Conservation (phyloP, 441 rosid species). For the Mallotus japonicus region DNA sequence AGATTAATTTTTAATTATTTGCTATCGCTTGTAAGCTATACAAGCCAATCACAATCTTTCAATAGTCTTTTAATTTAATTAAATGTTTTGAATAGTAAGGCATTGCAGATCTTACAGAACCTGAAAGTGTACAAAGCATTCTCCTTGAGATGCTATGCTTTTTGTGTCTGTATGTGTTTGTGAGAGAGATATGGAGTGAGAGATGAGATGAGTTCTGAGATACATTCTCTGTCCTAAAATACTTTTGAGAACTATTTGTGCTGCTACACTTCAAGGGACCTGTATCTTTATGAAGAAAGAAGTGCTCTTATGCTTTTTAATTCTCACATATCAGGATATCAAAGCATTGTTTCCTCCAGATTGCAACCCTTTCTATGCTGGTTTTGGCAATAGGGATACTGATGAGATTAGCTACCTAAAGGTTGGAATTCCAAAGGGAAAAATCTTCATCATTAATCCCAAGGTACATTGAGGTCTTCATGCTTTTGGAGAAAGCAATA, state of each 20-base stretch:
- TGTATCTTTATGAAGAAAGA: constrained; percentile 3
- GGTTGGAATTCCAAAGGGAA: constrained; percentile 96
- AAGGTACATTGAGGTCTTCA: constrained; percentile 51
- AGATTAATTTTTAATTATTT: too few species aligned
- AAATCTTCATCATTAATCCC: constrained; percentile 92
- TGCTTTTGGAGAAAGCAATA: constrained; percentile 8
- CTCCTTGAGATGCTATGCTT: background rate
- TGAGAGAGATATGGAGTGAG: background rate
- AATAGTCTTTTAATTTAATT: background rate
- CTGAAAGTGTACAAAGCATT: background rate
- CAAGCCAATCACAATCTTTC: background rate
- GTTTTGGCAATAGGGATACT: constrained; percentile 98
- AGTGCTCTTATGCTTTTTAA: background rate
- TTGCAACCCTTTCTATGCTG: constrained; percentile 93
- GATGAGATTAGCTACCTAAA: constrained; percentile 96
- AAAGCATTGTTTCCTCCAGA: constrained; percentile 82
- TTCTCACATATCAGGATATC: constrained; percentile 58
- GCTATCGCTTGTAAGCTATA: background rate
- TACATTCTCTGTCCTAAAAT: background rate
- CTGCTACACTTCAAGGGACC: constrained; percentile 1
- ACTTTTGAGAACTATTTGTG: background rate
- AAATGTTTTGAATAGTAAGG: background rate
- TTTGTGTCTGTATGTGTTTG: background rate
- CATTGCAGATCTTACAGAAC: background rate
- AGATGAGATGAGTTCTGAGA: background rate